phyloP scores from a whole-genome alignment of 2,329 filamentous ascomycete species.

The Claviceps cyperi region DNA sequence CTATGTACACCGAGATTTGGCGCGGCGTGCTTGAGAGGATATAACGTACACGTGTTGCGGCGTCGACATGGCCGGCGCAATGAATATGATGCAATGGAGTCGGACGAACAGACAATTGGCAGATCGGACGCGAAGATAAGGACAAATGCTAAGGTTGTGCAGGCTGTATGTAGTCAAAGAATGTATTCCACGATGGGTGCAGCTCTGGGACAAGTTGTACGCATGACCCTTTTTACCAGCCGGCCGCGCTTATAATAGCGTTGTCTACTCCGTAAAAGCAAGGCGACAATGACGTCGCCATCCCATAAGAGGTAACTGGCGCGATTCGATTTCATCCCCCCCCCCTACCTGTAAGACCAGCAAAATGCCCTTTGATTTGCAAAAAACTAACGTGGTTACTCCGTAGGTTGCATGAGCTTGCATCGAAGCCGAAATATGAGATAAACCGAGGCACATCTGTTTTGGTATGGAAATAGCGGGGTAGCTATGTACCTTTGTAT shows the following conservation, averaged over 20 bases:
- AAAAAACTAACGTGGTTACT: too few species aligned
- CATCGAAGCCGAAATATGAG: too few species aligned
- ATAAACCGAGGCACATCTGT: too few species aligned
- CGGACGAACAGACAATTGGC: not conserved
- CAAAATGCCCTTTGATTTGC: too few species aligned
- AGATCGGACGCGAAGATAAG: not conserved
- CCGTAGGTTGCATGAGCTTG: too few species aligned
- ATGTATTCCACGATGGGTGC: too few species aligned
- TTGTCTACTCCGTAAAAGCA: not conserved
- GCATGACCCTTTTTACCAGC: not conserved
- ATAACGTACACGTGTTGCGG: conserved; percentile 21
- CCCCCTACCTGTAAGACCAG: too few species aligned
- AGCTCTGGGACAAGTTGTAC: not conserved
- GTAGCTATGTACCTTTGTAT: too few species aligned
- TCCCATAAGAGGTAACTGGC: too few species aligned
- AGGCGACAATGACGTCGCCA: conserved; percentile 1
- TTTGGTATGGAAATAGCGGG: too few species aligned
- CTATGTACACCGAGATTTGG: not conserved
- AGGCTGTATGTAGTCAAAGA: not conserved
- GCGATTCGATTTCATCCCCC: too few species aligned
- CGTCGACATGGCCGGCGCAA: conserved; percentile 13
- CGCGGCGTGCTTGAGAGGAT: conserved; percentile 5
- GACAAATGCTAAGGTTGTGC: not conserved
- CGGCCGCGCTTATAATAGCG: not conserved
- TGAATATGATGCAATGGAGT: not conserved